Base-by-base conservation (phyloP, 148 eudicot genomes). In the Gaultheria prostrata region DNA sequence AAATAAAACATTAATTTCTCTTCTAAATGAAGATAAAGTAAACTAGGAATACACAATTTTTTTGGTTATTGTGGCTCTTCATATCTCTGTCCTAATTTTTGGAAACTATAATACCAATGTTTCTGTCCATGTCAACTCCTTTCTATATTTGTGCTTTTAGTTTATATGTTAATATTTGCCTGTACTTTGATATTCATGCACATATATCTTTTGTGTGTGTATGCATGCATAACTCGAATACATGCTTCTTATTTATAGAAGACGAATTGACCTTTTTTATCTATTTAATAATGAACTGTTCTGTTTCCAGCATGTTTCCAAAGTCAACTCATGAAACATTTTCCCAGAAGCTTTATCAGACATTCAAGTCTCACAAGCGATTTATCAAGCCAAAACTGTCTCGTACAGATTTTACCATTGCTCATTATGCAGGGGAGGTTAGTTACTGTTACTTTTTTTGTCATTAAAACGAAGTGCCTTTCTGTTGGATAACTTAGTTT, bases 361-460 rank as follows among this genome's bases (percentile, higher is more conserved):
- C 95, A 80, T 97, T 94, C 87, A 94, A 89, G 79, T 70, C 85
- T 82, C 90, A 94, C 87, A 93, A 93, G 79, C 97, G 98, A 82
- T 97, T 97, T 82, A 76, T 94, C 93, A 97, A 97, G 91, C 99
- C 98, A 73, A 97, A 97, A 85, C 82, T 95, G 84, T 93, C 99
- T 67, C 98, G 92, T 81, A 94, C 99, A 50, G 97, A 93, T 93
- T 97, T 97, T 86, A 92, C 98, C 12, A 87, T 97, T 82, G 93
- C 94, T 86, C 99, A 97, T 90, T 94, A 97, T 89, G 99, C 99
- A 65, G 98, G 99, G 85, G 98, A 97, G 94, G 98, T 94, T 86
- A 93, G 82, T 73, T 57, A 33, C 33, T 21, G n/a, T 28, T 67
- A 50, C 83, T 84, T 69, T 78, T 81, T 32, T 43, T 56, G n/a